These are phyloP conservation scores for Rhododendron vialii DNA, from an alignment of 148 eudicot genomes.

Conservation along the genomic window DNA sequence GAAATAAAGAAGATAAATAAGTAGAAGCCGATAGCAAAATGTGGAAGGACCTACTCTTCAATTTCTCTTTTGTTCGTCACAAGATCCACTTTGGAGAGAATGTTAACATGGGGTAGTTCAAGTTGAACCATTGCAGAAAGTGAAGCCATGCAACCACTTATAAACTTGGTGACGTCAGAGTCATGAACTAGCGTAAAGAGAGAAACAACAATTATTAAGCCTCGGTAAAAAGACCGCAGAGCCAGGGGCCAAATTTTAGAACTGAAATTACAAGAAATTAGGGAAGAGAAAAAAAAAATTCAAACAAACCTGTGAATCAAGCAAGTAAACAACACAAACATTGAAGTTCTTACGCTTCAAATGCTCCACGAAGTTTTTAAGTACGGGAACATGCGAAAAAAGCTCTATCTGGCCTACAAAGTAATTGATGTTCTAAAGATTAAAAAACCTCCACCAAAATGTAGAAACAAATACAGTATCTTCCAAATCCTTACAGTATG, in stretches of 20 bases:
- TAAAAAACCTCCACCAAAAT: not conserved
- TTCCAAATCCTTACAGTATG: not conserved
- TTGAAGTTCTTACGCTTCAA: conserved; percentile 77
- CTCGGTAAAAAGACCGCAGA: not conserved
- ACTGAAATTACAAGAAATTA: not conserved
- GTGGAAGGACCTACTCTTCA: conserved; percentile 44
- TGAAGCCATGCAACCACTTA: conserved; percentile 93
- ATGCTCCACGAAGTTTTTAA: conserved; percentile 89
- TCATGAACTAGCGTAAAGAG: conserved; percentile 51
- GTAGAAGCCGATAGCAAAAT: not conserved
- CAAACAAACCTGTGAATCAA: conserved; percentile 71
- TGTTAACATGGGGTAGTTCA: conserved; percentile 79
- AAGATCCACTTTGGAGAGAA: conserved; percentile 94
- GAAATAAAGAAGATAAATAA: not conserved
- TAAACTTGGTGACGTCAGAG: conserved; percentile 96
- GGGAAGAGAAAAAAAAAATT: not conserved
- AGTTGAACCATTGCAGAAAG: conserved; percentile 97
- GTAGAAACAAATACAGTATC: not conserved
- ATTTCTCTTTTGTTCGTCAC: conserved; percentile 75
- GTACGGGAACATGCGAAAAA: conserved; percentile 87
- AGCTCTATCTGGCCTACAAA: conserved; percentile 84
- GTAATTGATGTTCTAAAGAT: not conserved
- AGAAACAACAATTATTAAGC: not conserved
- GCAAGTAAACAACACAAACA: conserved; percentile 88
- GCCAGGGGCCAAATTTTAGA: not conserved